phyloP scores from a whole-genome alignment of 805 yeast genomes.

The Yamadazyma nakazawae region DNA sequence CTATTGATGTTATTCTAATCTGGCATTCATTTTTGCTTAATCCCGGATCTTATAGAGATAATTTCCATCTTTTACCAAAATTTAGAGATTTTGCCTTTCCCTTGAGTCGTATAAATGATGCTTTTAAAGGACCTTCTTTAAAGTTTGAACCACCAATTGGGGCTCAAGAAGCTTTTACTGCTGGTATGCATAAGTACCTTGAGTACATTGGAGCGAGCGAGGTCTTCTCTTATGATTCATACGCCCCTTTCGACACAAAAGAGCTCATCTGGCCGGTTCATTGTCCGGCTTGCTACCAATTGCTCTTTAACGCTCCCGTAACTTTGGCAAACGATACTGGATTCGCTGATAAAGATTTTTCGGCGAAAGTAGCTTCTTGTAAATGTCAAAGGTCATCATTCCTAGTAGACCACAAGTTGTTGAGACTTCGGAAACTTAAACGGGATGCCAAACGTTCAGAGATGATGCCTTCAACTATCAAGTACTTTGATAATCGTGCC shows the following conservation, averaged over 20 bases:
- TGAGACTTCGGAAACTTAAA: slow-evolving; percentile 17
- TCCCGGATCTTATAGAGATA: slow-evolving; percentile 16
- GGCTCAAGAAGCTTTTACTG: neutral
- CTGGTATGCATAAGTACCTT: neutral
- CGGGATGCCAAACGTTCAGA: neutral
- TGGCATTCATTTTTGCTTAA: slow-evolving; percentile 23
- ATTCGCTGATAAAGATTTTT: slow-evolving; percentile 1
- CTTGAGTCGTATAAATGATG: slow-evolving; percentile 5
- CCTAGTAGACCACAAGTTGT: slow-evolving; percentile 17
- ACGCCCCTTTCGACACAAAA: slow-evolving; percentile 5
- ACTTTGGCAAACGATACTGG: neutral
- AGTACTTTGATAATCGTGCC: neutral
- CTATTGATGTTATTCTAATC: slow-evolving; percentile 21
- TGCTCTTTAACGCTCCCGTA: too few species aligned
- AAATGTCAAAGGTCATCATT: too few species aligned
- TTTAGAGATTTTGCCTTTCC: slow-evolving; percentile 9
- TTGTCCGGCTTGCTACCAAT: slow-evolving; percentile 15
- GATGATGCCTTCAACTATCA: neutral
- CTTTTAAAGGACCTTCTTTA: slow-evolving; percentile 10
- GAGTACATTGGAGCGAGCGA: slow-evolving; percentile 1
- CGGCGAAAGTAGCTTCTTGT: neutral
- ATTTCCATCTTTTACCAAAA: slow-evolving; percentile 11
- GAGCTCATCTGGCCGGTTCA: slow-evolving; percentile 3
- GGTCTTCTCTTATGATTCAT: slow-evolving; percentile 2
- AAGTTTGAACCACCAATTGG: slow-evolving; percentile 3